Conservation (phyloP, 2,329 filamentous ascomycete genomes). For the Lasiodiplodia theobromae region DNA sequence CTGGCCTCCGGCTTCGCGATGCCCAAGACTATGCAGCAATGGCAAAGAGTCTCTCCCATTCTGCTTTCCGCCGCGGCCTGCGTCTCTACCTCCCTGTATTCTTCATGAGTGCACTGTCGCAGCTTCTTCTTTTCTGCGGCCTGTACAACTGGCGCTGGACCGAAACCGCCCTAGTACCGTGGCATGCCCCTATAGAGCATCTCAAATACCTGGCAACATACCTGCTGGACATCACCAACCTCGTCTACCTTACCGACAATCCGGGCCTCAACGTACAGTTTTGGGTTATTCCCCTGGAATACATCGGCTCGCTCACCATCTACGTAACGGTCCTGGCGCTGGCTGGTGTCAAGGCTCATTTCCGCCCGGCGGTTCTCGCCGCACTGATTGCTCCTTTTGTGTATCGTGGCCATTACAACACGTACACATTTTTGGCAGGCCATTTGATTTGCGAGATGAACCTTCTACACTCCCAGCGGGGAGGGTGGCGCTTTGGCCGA, state of each 20-base stretch:
- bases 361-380: not conserved
- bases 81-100: slow-evolving; percentile 56
- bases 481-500: not conserved
- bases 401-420: slow-evolving; percentile 2
- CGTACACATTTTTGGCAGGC: slow-evolving; percentile 28
- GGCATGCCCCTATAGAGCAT: not conserved
- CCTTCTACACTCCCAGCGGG: not conserved
- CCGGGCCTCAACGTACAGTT: slow-evolving; percentile 26
- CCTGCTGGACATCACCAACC: slow-evolving; percentile 22
- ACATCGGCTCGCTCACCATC: slow-evolving; percentile 9
- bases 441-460: slow-evolving; percentile 10
- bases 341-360: not conserved
- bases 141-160: slow-evolving; percentile 9
- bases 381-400: not conserved
- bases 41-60: slow-evolving; percentile 48
- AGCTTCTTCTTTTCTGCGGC: slow-evolving; percentile 3
- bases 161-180: not conserved
- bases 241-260: slow-evolving; percentile 1
- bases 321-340: slow-evolving; percentile 26
- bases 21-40: slow-evolving; percentile 45
- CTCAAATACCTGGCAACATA: not conserved
- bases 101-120: slow-evolving; percentile 53
- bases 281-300: slow-evolving; percentile 31
- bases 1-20: slow-evolving; percentile 49
- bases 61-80: slow-evolving; percentile 53